Conservation (phyloP, 805 yeast species). For the Zygotorulaspora danielsina region DNA sequence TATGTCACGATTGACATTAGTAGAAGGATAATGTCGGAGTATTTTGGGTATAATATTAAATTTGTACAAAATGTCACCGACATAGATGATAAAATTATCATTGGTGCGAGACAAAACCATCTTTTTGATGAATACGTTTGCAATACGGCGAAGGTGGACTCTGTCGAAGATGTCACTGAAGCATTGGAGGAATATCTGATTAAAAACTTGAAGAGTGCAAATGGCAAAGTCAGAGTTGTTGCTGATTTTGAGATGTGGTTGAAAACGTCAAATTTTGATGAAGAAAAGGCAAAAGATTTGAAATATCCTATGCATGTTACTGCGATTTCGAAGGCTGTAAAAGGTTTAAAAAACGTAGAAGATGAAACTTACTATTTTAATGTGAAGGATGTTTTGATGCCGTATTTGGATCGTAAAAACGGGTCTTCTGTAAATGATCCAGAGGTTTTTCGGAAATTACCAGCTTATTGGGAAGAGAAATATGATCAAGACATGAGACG, state of each 20-base stretch:
- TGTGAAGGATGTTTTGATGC: constrained; percentile 74
- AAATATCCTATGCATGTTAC: constrained; percentile 80
- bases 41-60: constrained; percentile 81
- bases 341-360: constrained; percentile 22
- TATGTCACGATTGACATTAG: constrained; percentile 92
- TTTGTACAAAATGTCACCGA: constrained; percentile 98
- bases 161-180: constrained; percentile 30
- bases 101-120: constrained; percentile 88
- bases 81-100: constrained; percentile 93
- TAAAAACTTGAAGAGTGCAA: constrained; percentile 50
- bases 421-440: constrained; percentile 85
- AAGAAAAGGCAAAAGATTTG: constrained; percentile 57
- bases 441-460: constrained; percentile 70
- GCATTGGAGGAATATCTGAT: constrained; percentile 49
- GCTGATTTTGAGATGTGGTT: constrained; percentile 52
- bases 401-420: constrained; percentile 60
- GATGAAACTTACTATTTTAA: constrained; percentile 41
- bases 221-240: constrained; percentile 20
- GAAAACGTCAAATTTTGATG: constrained; percentile 44
- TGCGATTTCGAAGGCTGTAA: constrained; percentile 56
- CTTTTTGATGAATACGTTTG: constrained; percentile 59
- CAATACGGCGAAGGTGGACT: constrained; percentile 26
- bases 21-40: constrained; percentile 82
- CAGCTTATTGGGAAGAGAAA: constrained; percentile 84
- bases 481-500: constrained; percentile 81